Conservation (phyloP, 805 yeast species). For the Starmerella apis region DNA sequence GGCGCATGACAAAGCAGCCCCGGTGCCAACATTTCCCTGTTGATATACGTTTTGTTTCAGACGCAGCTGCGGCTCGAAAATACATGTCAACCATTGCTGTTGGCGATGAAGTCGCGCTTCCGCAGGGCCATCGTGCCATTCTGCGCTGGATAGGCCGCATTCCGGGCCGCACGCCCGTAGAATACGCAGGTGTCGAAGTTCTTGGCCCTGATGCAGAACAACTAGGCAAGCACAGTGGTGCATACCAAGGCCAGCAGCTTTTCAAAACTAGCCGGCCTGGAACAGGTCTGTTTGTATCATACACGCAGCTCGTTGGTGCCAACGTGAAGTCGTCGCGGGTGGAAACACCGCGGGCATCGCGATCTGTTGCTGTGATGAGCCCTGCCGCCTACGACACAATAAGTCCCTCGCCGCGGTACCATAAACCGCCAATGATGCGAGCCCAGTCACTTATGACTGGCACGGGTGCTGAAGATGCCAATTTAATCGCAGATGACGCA, state of each 20-base stretch:
- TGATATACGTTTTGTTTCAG: neutral
- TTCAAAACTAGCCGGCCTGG: slow-evolving; percentile 54
- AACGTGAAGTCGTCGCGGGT: slow-evolving; percentile 13
- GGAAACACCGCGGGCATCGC: neutral
- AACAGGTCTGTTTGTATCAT: slow-evolving; percentile 63
- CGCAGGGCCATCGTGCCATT: slow-evolving; percentile 61
- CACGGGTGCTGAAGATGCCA: neutral
- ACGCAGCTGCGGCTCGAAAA: neutral
- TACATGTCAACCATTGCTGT: slow-evolving; percentile 22
- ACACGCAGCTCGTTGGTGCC: slow-evolving; percentile 28
- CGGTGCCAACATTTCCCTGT: neutral
- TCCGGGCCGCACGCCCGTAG: slow-evolving; percentile 52
- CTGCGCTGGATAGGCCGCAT: slow-evolving; percentile 65
- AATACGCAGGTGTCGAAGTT: slow-evolving; percentile 80
- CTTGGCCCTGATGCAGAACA: slow-evolving; percentile 45
- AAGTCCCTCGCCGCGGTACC: slow-evolving; percentile 24
- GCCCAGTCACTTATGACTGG: neutral
- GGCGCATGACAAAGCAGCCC: neutral
- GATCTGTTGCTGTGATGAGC: neutral
- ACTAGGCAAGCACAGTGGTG: slow-evolving; percentile 78
- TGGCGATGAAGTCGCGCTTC: slow-evolving; percentile 36
- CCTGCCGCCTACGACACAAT: slow-evolving; percentile 1
- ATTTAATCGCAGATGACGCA: neutral
- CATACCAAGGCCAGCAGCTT: slow-evolving; percentile 57
- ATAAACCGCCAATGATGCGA: slow-evolving; percentile 20